Evolutionary conservation across 1,284 basidiomycete genomes (phyloP).

Genomic region (Fomitopsis betulina): DNA sequence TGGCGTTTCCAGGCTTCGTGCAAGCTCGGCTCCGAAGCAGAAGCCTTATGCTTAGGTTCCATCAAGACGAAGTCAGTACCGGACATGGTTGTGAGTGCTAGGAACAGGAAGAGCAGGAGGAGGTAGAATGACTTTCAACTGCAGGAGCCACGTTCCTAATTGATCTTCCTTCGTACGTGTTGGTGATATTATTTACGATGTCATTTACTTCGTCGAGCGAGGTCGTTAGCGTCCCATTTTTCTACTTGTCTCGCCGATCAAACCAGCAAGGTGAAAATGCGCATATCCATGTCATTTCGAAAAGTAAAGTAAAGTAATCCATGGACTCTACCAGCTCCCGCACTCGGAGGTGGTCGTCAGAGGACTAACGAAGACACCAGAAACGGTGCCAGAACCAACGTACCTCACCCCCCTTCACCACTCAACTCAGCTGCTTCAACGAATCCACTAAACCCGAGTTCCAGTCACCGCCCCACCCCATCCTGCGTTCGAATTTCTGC

Average conservation of each 20-base stretch:
- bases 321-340: constrained; percentile 18
- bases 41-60: constrained; percentile 6
- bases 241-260: too few relatives aligned
- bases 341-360: neutral
- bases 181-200: too few relatives aligned
- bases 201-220: too few relatives aligned
- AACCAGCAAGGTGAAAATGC: constrained; percentile 8
- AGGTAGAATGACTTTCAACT: too few relatives aligned
- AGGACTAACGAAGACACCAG: neutral
- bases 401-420: neutral
- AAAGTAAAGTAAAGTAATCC: constrained; percentile 11
- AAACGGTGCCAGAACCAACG: neutral
- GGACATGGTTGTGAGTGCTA: neutral
- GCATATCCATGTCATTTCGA: constrained; percentile 20
- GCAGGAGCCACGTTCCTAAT: too few relatives aligned
- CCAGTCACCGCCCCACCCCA: constrained; percentile 29
- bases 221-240: too few relatives aligned
- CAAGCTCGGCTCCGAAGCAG: neutral
- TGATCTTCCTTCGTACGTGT: too few relatives aligned
- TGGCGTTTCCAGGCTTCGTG: constrained; percentile 5
- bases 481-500: constrained; percentile 22
- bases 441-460: constrained; percentile 16
- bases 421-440: constrained; percentile 15
- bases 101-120: neutral
- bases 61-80: constrained; percentile 7